Percentiles rank a stretch among this genome's conserved stretches.
phyloP scores from a whole-genome alignment of 768 basidiomycete genomes.

The Mycena rebaudengoi region DNA sequence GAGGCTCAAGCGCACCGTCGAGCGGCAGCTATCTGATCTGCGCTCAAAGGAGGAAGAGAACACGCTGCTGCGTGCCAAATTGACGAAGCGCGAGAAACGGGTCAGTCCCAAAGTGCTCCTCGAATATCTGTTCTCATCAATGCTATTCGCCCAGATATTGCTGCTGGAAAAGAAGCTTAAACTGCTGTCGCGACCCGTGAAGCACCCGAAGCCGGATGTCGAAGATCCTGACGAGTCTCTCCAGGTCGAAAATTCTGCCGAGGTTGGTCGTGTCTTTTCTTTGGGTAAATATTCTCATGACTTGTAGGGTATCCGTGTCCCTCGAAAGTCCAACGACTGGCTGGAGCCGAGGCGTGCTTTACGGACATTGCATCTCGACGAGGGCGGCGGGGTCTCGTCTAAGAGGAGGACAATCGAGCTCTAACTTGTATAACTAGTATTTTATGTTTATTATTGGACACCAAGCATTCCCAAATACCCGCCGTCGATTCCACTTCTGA shows the following conservation, averaged over 20 bases:
- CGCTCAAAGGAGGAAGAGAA: constrained; percentile 14
- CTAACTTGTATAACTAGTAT: too few relatives aligned
- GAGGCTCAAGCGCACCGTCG: constrained; percentile 4
- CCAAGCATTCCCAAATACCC: too few relatives aligned
- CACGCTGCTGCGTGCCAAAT: constrained; percentile 15
- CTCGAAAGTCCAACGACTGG: constrained; percentile 22
- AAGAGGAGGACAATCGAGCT: too few relatives aligned
- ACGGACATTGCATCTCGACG: too few relatives aligned
- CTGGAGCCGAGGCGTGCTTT: background rate
- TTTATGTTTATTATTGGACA: too few relatives aligned
- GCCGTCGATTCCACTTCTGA: too few relatives aligned
- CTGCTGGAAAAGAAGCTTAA: constrained; percentile 29
- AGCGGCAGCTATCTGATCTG: constrained; percentile 15
- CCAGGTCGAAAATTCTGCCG: constrained; percentile 17
- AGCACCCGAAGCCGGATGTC: constrained; percentile 1
- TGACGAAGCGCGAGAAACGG: constrained; percentile 19
- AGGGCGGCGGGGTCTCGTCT: too few relatives aligned
- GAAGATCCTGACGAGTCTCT: constrained; percentile 19
- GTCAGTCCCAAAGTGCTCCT: background rate
- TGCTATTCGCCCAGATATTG: background rate
- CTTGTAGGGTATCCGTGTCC: constrained; percentile 8
- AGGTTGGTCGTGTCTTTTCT: background rate
- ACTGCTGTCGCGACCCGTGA: constrained; percentile 7
- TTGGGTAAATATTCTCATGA: background rate
- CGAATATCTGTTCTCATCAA: background rate